Base-by-base conservation (phyloP, 2,329 filamentous ascomycete genomes). In the Venturia aucupariae region DNA sequence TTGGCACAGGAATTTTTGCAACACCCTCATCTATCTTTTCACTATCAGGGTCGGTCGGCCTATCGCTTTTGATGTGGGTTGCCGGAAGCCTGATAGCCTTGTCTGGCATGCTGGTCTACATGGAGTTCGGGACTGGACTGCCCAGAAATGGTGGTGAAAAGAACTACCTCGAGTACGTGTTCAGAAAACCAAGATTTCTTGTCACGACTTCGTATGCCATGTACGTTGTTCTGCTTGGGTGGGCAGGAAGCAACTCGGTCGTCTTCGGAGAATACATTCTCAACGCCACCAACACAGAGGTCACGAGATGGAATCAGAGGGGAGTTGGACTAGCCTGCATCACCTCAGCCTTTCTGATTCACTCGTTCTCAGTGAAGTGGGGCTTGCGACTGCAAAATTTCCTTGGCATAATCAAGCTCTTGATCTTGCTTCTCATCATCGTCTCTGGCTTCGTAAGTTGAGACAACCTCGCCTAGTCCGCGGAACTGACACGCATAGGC, bases 361-460 rank as follows among this genome's bases (percentile, higher is more conserved):
- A 62, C 35, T 19, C 19, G 10, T 32, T 30, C 11, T 35, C 30
- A 6, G 15, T 24, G 24, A 62, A 62, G n/a, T 32, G 19, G 22
- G 61, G 61, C 3, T 6, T 62, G 4, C n/a, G 79, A 69, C 70
- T 84, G 0, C 80, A 81, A 15, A 86, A 88, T 67, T 71, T 76
- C 8, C 79, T 89, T 44, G 84, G 85, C 0, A 70, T 78, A 1
- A 69, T 88, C 46, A 89, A 89, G 69, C 71, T 89, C 3, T 68
- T 83, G 19, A 86, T 85, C 0, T 74, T 89, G 2, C 67, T 88
- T n/a, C 86, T 88, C 64, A 70, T 71, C 24, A 64, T 65, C 5
- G 69, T 71, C 46, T 81, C 84, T 0, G 86, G 86, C 0, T 75
- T 87, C 39, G 44, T 48, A 22, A n/a, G 44, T 48, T 22, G 19